Conservation (phyloP, 371 early-diverging fungal genomes). For the Zychaea mexicana region DNA sequence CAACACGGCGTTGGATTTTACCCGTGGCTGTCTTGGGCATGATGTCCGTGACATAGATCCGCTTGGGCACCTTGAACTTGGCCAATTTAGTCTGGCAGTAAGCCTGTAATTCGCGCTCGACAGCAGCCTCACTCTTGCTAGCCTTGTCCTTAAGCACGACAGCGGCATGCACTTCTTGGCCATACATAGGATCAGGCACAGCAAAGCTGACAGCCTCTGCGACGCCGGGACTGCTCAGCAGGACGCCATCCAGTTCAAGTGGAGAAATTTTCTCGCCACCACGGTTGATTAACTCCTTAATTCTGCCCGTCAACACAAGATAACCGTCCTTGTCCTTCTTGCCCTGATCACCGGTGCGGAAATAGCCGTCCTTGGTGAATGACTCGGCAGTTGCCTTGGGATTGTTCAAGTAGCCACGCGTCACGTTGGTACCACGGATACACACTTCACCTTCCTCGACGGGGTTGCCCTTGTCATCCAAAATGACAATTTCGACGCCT, state of each 20-base stretch:
- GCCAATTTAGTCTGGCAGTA: conserved; percentile 63
- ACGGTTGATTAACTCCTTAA: conserved; percentile 83
- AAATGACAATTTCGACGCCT: conserved; percentile 78
- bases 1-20: conserved; percentile 66
- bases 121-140: conserved; percentile 17
- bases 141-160: conserved; percentile 53
- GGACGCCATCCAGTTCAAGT: conserved; percentile 79
- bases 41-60: conserved; percentile 66
- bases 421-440: conserved; percentile 80
- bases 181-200: conserved; percentile 76
- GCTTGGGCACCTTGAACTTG: conserved; percentile 80
- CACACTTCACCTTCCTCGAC: conserved; percentile 81
- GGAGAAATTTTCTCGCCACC: conserved; percentile 85
- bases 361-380: conserved; percentile 67
- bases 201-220: conserved; percentile 82
- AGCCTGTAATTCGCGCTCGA: conserved; percentile 47
- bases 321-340: conserved; percentile 74
- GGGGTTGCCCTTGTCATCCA: conserved; percentile 66
- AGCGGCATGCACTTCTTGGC: conserved; percentile 83
- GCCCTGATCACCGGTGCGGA: conserved; percentile 86
- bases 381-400: conserved; percentile 72
- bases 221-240: conserved; percentile 71
- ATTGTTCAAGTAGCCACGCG: conserved; percentile 81
- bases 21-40: conserved; percentile 83
- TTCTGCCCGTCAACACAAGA: conserved; percentile 74